phyloP scores from a whole-genome alignment of 176 grass and related monocot genomes.

The Hordeum vulgare region DNA sequence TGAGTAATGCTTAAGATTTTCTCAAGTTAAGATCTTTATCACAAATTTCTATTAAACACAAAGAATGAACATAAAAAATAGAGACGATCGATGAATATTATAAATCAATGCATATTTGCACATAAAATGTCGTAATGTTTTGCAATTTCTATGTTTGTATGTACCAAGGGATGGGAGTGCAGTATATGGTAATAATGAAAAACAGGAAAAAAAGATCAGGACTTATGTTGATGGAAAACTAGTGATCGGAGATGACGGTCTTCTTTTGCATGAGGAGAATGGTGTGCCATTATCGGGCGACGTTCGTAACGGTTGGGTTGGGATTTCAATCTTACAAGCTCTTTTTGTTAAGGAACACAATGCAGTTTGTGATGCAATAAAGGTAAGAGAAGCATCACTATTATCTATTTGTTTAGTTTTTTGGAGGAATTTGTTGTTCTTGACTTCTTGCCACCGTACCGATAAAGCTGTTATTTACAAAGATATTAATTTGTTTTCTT shows the following conservation, averaged over 20 bases:
- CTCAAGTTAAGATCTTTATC: not conserved
- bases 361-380: slow-evolving; percentile 55
- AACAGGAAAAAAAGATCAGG: slow-evolving; percentile 20
- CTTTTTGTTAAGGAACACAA: slow-evolving; percentile 60
- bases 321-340: slow-evolving; percentile 56
- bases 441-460: not conserved
- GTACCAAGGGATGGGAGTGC: slow-evolving; percentile 49
- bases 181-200: slow-evolving; percentile 33
- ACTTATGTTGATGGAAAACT: slow-evolving; percentile 56
- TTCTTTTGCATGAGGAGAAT: slow-evolving; percentile 32
- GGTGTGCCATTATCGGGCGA: slow-evolving; percentile 44
- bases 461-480: not conserved
- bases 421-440: not conserved
- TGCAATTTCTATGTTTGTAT: slow-evolving; percentile 10
- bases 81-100: not conserved
- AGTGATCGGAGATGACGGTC: slow-evolving; percentile 30
- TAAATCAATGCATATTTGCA: not conserved
- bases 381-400: slow-evolving; percentile 24
- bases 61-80: not conserved
- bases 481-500: slow-evolving; percentile 8
- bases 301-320: slow-evolving; percentile 49
- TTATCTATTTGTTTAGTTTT: slow-evolving; percentile 11
- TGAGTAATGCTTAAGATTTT: slow-evolving; percentile 12
- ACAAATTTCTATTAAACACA: slow-evolving; percentile 5
- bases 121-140: slow-evolving; percentile 1